Conservation (phyloP, 2,329 filamentous ascomycete species). For the Dactylellina parvicollis region DNA sequence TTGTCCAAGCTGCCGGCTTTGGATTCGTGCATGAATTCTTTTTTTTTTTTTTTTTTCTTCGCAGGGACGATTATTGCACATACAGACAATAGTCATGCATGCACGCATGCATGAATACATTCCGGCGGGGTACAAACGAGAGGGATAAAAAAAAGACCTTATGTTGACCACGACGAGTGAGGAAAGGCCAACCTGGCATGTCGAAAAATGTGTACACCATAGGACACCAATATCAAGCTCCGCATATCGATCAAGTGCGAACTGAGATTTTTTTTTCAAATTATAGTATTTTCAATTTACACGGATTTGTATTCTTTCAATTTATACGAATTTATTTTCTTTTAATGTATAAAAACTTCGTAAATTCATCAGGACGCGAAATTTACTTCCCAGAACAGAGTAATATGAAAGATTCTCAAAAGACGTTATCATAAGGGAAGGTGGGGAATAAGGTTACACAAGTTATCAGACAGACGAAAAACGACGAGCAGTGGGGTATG, state of each 20-base stretch:
- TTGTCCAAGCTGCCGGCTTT: background rate
- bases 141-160: background rate
- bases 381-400: background rate
- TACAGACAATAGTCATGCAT: too few relatives aligned
- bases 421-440: background rate
- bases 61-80: too few relatives aligned
- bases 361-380: background rate
- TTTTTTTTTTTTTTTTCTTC: too few relatives aligned
- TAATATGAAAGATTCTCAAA: background rate
- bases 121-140: background rate
- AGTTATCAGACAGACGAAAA: background rate
- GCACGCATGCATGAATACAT: too few relatives aligned
- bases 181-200: background rate
- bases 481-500: background rate
- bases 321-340: too few relatives aligned
- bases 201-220: background rate
- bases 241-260: too few relatives aligned
- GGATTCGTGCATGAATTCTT: constrained; percentile 3
- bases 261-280: too few relatives aligned
- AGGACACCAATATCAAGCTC: background rate
- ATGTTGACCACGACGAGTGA: background rate
- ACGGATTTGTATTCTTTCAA: too few relatives aligned
- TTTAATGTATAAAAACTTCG: too few relatives aligned
- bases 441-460: constrained; percentile 20
- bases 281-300: too few relatives aligned